phyloP scores from a whole-genome alignment of 1,139 yeast species.

The Diutina scorzettiae region DNA sequence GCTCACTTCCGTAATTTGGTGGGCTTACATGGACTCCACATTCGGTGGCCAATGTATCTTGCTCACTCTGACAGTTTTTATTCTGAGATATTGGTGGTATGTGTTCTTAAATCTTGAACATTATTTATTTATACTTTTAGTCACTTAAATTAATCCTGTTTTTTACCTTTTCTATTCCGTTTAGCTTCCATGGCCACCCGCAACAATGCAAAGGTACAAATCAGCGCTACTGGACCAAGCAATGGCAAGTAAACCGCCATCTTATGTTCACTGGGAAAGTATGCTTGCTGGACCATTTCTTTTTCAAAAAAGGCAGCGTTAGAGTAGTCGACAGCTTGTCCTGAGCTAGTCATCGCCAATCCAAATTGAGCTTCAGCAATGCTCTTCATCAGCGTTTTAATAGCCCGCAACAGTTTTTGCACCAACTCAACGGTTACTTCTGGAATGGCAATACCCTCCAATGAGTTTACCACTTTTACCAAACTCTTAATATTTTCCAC shows the following conservation, averaged over 20 bases:
- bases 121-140: no score
- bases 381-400: slow-evolving; percentile 4
- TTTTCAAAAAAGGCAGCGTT: slow-evolving; percentile 83
- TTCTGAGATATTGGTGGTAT: no score
- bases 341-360: slow-evolving; percentile 40
- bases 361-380: slow-evolving; percentile 20
- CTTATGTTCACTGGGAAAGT: slow-evolving; percentile 91
- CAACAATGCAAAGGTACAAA: slow-evolving; percentile 47
- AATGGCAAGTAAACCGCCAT: slow-evolving; percentile 86
- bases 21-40: no score
- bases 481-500: slow-evolving; percentile 58
- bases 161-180: slow-evolving; percentile 7
- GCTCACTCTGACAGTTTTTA: no score
- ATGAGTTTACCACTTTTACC: slow-evolving; percentile 50
- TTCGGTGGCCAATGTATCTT: no score
- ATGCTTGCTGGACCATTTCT: slow-evolving; percentile 89
- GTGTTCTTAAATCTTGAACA: no score
- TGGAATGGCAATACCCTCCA: slow-evolving; percentile 78
- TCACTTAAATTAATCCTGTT: no score
- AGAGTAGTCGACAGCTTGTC: slow-evolving; percentile 42
- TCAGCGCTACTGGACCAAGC: slow-evolving; percentile 72
- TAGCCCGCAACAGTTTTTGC: slow-evolving; percentile 7
- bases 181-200: slow-evolving; percentile 18
- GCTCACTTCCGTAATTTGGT: no score
- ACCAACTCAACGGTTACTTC: slow-evolving; percentile 42